phyloP scores from a whole-genome alignment of 2,329 filamentous ascomycete genomes.

The Diaporthe destruens region DNA sequence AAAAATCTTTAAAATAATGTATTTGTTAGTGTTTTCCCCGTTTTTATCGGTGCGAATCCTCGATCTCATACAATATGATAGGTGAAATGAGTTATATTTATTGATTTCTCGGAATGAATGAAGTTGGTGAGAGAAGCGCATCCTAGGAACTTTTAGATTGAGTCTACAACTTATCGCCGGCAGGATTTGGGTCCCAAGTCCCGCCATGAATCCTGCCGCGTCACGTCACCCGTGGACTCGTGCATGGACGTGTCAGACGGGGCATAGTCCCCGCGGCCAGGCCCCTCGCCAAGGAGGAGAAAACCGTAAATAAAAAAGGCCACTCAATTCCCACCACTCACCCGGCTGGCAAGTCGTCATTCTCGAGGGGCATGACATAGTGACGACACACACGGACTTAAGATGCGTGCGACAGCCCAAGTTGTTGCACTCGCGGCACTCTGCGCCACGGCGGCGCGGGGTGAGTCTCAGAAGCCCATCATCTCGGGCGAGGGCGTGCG shows the following conservation, averaged over 20 bases:
- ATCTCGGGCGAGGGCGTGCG: neutral
- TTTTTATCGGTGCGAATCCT: no score
- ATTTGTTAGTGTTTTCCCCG: no score
- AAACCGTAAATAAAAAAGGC: neutral
- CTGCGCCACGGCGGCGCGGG: conserved; percentile 5
- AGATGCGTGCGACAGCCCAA: conserved; percentile 1
- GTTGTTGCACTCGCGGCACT: conserved; percentile 8
- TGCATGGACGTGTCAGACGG: conserved; percentile 1
- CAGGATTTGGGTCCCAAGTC: neutral
- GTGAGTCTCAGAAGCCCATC: conserved; percentile 19
- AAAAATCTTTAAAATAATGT: no score
- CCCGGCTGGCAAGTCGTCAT: no score
- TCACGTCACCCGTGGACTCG: neutral
- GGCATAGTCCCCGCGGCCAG: neutral
- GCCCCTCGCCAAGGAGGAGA: neutral
- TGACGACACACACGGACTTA: neutral
- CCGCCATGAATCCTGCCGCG: neutral
- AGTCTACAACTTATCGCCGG: neutral
- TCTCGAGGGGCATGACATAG: neutral
- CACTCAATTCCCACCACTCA: neutral
- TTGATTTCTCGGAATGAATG: neutral
- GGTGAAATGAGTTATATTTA: no score
- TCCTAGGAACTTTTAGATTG: neutral
- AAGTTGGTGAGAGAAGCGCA: neutral
- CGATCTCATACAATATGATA: no score